phyloP scores from a whole-genome alignment of 352 stramenopile species.

The Plasmopara viticola region DNA sequence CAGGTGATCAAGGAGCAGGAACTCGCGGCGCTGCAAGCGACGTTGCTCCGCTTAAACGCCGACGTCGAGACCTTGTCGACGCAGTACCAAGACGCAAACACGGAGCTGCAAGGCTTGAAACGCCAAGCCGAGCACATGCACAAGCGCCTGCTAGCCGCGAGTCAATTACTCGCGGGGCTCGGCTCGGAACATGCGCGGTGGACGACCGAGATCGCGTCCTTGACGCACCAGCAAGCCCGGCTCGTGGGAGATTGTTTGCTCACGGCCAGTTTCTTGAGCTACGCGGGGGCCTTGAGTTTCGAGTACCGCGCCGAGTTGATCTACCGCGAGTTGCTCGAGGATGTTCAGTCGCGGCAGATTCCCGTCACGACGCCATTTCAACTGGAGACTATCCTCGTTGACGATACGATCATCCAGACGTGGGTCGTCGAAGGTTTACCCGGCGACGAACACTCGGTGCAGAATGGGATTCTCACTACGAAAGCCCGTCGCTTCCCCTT shows the following conservation, averaged over 20 bases:
- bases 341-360: slow-evolving; percentile 68
- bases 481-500: slow-evolving; percentile 91
- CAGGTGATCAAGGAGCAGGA: slow-evolving; percentile 88
- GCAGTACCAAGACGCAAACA: slow-evolving; percentile 89
- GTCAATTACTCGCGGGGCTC: slow-evolving; percentile 89
- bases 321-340: slow-evolving; percentile 84
- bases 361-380: slow-evolving; percentile 85
- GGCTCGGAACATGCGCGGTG: slow-evolving; percentile 88
- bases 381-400: slow-evolving; percentile 88
- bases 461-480: slow-evolving; percentile 94
- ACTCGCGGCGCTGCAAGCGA: slow-evolving; percentile 79
- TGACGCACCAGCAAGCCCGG: slow-evolving; percentile 79
- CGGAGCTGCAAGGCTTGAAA: slow-evolving; percentile 89
- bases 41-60: slow-evolving; percentile 70
- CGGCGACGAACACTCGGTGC: slow-evolving; percentile 91
- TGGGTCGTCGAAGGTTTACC: slow-evolving; percentile 92
- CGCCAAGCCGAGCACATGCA: slow-evolving; percentile 93
- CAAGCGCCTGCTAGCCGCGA: slow-evolving; percentile 88
- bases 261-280: slow-evolving; percentile 88
- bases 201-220: slow-evolving; percentile 87
- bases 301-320: slow-evolving; percentile 87
- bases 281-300: slow-evolving; percentile 88
- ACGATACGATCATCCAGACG: slow-evolving; percentile 90
- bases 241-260: slow-evolving; percentile 88
- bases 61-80: slow-evolving; percentile 88